A percentile compares a stretch with the other conserved stretches of the same genome.
Evolutionary conservation across 139 green algal genomes (phyloP).

Genomic region (Helicosporidium sp.): DNA sequence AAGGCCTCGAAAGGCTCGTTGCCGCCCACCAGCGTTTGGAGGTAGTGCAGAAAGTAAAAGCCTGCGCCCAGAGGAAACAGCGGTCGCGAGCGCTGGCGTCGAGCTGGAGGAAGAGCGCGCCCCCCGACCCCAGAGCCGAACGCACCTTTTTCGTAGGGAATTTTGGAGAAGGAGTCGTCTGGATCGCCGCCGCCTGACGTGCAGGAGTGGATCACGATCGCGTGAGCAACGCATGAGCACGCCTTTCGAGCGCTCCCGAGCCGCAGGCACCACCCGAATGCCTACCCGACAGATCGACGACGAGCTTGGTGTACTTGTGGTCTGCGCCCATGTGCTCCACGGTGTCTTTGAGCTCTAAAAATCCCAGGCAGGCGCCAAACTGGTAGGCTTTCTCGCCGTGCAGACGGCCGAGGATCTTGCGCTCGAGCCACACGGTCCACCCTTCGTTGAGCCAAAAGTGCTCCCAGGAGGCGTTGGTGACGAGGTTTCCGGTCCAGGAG

Average conservation of each 20-base stretch:
- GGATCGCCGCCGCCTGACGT: conserved; percentile 53
- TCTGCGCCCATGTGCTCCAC: conserved; percentile 14
- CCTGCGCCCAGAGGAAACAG: conserved; percentile 20
- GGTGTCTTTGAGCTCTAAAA: conserved; percentile 14
- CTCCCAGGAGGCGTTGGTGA: conserved; percentile 66
- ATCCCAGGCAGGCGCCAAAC: conserved; percentile 22
- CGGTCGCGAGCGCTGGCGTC: too few relatives aligned
- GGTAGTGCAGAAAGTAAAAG: conserved; percentile 70
- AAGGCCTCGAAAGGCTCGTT: conserved; percentile 48
- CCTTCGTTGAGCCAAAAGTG: conserved; percentile 62
- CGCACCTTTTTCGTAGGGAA: conserved; percentile 29
- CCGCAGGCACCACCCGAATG: too few relatives aligned
- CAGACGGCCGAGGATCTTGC: conserved; percentile 60
- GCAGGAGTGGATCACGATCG: too few relatives aligned
- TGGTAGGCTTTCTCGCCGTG: conserved; percentile 29
- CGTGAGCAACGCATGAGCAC: too few relatives aligned
- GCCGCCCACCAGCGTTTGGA: conserved; percentile 50
- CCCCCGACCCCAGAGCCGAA: too few relatives aligned
- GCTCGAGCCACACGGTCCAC: conserved; percentile 61
- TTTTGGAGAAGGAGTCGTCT: conserved; percentile 63
- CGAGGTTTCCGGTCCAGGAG: conserved; percentile 79
- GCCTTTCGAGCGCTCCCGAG: too few relatives aligned
- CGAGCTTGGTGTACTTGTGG: conserved; percentile 37
- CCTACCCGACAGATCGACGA: conserved; percentile 30
- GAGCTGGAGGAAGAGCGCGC: too few relatives aligned